Conservation (phyloP, 192 early-diverging fungal species). For the Mortierella alpina region DNA sequence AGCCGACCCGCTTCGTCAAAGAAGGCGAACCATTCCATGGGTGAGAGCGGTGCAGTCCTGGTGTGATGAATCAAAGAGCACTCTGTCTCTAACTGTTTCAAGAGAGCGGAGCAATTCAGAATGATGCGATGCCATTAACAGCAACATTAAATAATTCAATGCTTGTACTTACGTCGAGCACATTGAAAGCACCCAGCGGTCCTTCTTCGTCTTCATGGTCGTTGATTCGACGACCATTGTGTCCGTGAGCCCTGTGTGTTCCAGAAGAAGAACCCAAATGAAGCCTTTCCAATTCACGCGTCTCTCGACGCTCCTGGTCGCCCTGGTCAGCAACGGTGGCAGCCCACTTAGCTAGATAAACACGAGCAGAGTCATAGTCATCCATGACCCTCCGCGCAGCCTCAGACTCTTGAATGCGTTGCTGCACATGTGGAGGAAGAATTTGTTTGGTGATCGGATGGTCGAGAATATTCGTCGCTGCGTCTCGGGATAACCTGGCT, state of each 20-base stretch:
- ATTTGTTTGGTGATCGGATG: slow-evolving; percentile 67
- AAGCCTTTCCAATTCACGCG: slow-evolving; percentile 30
- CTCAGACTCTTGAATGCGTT: slow-evolving; percentile 62
- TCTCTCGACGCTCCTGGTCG: slow-evolving; percentile 39
- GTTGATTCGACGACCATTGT: slow-evolving; percentile 28
- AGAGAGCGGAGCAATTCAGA: background rate
- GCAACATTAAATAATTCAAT: background rate
- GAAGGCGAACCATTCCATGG: slow-evolving; percentile 77
- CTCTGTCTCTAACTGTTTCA: slow-evolving; percentile 54
- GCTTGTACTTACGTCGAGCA: slow-evolving; percentile 37
- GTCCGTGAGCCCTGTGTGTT: slow-evolving; percentile 1
- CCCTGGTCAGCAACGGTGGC: slow-evolving; percentile 60
- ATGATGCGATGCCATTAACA: background rate
- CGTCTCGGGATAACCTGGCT: slow-evolving; percentile 74
- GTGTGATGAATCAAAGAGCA: slow-evolving; percentile 60
- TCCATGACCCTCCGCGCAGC: slow-evolving; percentile 70
- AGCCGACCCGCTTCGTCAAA: slow-evolving; percentile 71
- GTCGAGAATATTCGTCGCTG: slow-evolving; percentile 66
- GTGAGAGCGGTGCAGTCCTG: slow-evolving; percentile 63
- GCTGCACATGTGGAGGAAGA: slow-evolving; percentile 65
- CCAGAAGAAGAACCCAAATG: background rate
- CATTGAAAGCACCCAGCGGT: slow-evolving; percentile 40
- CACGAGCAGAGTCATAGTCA: slow-evolving; percentile 83
- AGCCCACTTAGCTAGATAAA: slow-evolving; percentile 86
- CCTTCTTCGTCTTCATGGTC: slow-evolving; percentile 39